phyloP scores from a whole-genome alignment of 257 asterid genomes.

The Solanum verrucosum region DNA sequence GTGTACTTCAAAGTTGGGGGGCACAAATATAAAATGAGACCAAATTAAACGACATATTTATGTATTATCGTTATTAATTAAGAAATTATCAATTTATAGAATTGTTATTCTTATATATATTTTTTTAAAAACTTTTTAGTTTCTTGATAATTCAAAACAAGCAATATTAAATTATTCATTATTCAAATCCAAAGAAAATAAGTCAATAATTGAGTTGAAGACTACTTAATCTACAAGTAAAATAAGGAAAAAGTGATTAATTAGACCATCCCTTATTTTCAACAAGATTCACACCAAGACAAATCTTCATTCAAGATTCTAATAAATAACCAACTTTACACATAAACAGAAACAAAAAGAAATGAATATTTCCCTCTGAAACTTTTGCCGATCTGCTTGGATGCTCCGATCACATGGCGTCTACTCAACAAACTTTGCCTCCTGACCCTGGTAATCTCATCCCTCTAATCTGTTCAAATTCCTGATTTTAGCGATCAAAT shows the following conservation, averaged over 20 bases:
- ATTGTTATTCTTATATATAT: too few relatives aligned
- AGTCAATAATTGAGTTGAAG: neutral
- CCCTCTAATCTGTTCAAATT: neutral
- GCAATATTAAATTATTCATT: too few relatives aligned
- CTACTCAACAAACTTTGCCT: slow-evolving; percentile 50
- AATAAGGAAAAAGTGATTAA: neutral
- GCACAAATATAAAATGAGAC: too few relatives aligned
- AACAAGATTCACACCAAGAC: neutral
- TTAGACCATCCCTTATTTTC: neutral
- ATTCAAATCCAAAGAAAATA: neutral
- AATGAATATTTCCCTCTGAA: neutral
- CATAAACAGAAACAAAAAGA: neutral
- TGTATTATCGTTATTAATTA: neutral
- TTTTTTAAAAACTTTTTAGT: too few relatives aligned
- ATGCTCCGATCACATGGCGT: slow-evolving; percentile 46
- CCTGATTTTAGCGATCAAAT: neutral
- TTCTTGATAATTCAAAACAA: too few relatives aligned
- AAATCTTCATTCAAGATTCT: neutral
- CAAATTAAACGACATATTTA: too few relatives aligned
- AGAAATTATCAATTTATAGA: neutral
- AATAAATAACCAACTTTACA: neutral
- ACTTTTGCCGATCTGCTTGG: slow-evolving; percentile 5
- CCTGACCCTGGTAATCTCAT: slow-evolving; percentile 54
- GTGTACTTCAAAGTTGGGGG: neutral
- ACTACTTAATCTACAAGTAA: neutral